These are phyloP conservation scores for Acrocalymma vagum DNA, from an alignment of 2,329 filamentous ascomycete species.

Conservation along the genomic window DNA sequence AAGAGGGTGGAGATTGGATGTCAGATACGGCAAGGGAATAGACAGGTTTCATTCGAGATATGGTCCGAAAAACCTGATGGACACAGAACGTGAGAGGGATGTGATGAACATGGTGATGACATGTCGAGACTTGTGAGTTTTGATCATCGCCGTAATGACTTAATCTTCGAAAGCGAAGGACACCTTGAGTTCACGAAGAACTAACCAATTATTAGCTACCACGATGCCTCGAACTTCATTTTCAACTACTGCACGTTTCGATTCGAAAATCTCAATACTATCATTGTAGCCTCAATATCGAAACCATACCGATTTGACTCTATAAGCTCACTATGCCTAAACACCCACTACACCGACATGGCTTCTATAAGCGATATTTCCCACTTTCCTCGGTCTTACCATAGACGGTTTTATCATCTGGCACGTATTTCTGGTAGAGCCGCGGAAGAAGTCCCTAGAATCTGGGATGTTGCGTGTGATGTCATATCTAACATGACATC, in stretches of 20 bases:
- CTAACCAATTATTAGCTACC: constrained; percentile 1
- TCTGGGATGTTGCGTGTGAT: constrained; percentile 3
- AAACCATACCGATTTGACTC: constrained; percentile 1
- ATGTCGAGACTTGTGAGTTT: constrained; percentile 3
- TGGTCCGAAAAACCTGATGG: too few relatives aligned
- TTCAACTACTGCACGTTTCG: not conserved
- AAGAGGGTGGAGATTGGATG: too few relatives aligned
- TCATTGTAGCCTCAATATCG: not conserved
- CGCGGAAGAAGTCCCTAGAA: not conserved
- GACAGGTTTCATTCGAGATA: too few relatives aligned
- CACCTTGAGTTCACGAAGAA: too few relatives aligned
- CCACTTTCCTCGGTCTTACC: constrained; percentile 2
- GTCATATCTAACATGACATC: constrained; percentile 2
- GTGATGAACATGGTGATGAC: constrained; percentile 4
- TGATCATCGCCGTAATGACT: too few relatives aligned
- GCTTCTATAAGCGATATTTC: constrained; percentile 1
- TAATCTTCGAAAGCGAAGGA: too few relatives aligned
- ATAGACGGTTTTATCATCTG: constrained; percentile 1
- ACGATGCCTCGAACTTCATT: not conserved
- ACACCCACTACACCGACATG: constrained; percentile 1
- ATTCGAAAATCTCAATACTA: constrained; percentile 5
- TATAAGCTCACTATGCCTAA: constrained; percentile 6
- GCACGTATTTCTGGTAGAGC: not conserved
- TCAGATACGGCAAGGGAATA: too few relatives aligned
- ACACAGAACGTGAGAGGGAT: too few relatives aligned